phyloP scores from a whole-genome alignment of 2,329 filamentous ascomycete genomes.

The Pyrenochaeta sp. region DNA sequence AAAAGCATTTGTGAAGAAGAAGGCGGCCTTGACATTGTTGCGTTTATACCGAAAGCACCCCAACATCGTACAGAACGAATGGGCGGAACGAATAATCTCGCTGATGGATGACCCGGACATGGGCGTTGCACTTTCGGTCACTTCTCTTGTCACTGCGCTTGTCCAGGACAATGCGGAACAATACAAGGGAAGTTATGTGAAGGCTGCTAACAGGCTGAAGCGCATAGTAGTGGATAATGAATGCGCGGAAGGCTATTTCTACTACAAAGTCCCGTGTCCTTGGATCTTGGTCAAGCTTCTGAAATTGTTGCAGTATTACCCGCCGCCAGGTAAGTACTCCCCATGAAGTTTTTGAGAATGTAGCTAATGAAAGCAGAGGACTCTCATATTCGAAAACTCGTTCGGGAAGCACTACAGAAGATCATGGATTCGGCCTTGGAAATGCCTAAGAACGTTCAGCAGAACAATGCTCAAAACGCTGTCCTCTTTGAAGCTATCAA shows the following conservation, averaged over 20 bases:
- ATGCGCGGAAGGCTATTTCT: constrained; percentile 88
- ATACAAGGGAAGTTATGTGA: constrained; percentile 93
- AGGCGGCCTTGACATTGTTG: constrained; percentile 91
- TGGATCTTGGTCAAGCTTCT: constrained; percentile 98
- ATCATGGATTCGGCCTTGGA: constrained; percentile 93
- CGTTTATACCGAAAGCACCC: constrained; percentile 94
- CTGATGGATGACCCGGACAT: constrained; percentile 96
- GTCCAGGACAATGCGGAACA: constrained; percentile 93
- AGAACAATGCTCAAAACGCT: constrained; percentile 98
- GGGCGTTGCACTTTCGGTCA: constrained; percentile 93
- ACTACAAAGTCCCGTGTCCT: constrained; percentile 99
- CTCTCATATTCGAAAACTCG: constrained; percentile 87
- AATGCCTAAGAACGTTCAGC: constrained; percentile 96
- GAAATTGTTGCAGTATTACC: constrained; percentile 92
- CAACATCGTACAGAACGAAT: constrained; percentile 92
- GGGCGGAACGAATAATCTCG: constrained; percentile 98
- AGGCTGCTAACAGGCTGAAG: constrained; percentile 88
- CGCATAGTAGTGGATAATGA: constrained; percentile 90
- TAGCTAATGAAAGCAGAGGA: constrained; percentile 69
- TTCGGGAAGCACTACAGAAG: constrained; percentile 87
- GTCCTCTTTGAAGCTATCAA: constrained; percentile 99
- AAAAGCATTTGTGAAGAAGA: constrained; percentile 99
- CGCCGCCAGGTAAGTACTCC: constrained; percentile 74
- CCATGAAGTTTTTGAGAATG: constrained; percentile 6
- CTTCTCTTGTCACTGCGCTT: constrained; percentile 91